Conservation (phyloP, 1,284 basidiomycete genomes). For the Singerocomus rubriflavus region DNA sequence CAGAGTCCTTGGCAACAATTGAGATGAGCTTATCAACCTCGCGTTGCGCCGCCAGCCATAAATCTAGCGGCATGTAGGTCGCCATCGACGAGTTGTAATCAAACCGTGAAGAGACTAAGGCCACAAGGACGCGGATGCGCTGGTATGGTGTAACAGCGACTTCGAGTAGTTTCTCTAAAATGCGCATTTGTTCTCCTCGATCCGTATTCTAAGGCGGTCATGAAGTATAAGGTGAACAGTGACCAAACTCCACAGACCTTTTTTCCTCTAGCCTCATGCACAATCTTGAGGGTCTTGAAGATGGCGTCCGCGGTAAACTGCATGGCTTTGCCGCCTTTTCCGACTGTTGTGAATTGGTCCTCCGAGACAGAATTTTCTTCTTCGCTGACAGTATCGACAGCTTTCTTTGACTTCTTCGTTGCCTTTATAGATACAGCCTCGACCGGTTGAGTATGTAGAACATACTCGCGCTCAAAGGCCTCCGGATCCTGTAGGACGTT, state of each 20-base stretch:
- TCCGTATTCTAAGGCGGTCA: conserved; percentile 78
- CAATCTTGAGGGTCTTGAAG: conserved; percentile 88
- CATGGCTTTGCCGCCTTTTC: conserved; percentile 84
- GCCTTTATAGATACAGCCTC: conserved; percentile 39
- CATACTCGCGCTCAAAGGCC: conserved; percentile 79
- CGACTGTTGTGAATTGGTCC: conserved; percentile 85
- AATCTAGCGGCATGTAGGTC: conserved; percentile 88
- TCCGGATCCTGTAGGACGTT: conserved; percentile 71
- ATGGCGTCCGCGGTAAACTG: conserved; percentile 87
- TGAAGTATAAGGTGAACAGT: conserved; percentile 3
- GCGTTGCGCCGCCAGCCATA: conserved; percentile 85
- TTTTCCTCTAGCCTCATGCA: conserved; percentile 95
- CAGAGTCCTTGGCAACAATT: conserved; percentile 67
- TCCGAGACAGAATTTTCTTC: conserved; percentile 55
- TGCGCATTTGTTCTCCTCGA: conserved; percentile 90
- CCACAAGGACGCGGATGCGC: conserved; percentile 90
- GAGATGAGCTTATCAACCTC: conserved; percentile 89
- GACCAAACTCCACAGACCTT: conserved; percentile 59
- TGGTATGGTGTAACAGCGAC: conserved; percentile 90
- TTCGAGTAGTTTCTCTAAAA: conserved; percentile 85
- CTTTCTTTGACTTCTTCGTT: conserved; percentile 42
- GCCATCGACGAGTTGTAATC: conserved; percentile 93
- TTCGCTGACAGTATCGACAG: conserved; percentile 33
- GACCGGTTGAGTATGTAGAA: conserved; percentile 50
- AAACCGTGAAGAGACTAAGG: conserved; percentile 92